These are phyloP conservation scores for Phaeophleospora eucalypticola DNA, from an alignment of 2,329 filamentous ascomycete species.

Conservation along the genomic window DNA sequence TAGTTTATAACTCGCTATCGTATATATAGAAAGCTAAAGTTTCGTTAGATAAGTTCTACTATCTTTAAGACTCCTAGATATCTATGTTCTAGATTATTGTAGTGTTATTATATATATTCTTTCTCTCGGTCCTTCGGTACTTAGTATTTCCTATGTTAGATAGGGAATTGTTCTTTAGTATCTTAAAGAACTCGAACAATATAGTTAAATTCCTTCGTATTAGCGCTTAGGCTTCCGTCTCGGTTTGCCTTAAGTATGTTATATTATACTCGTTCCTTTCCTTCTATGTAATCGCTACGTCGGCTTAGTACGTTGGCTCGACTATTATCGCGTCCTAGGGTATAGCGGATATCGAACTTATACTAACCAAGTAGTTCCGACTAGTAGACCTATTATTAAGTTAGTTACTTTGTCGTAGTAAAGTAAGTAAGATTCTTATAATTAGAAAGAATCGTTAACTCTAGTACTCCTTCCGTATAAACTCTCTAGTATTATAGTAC, in stretches of 20 bases:
- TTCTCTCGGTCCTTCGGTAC: conserved; percentile 6
- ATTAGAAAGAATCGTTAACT: neutral
- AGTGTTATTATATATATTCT: conserved; percentile 14
- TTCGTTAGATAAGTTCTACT: neutral
- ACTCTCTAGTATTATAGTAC: conserved; percentile 3
- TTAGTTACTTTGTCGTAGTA: neutral
- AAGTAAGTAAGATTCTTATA: neutral
- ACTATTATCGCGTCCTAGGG: neutral
- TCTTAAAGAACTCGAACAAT: conserved; percentile 6
- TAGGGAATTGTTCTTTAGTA: conserved; percentile 9
- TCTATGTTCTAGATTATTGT: conserved; percentile 9
- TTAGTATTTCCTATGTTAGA: conserved; percentile 9
- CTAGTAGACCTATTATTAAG: neutral
- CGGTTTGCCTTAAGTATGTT: neutral
- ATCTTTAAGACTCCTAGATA: neutral
- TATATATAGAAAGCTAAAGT: conserved; percentile 10
- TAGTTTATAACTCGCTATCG: conserved; percentile 3
- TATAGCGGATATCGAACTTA: conserved; percentile 3
- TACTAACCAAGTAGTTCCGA: conserved; percentile 2
- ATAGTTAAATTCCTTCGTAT: conserved; percentile 6
- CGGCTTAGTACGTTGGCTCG: conserved; percentile 1
- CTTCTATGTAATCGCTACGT: conserved; percentile 2
- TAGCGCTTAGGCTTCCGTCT: neutral
- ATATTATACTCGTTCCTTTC: conserved; percentile 2
- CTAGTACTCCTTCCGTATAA: neutral